Percentiles rank a stretch among this genome's conserved stretches.
Evolutionary conservation across 2,329 filamentous ascomycete species (phyloP).

Genomic region (Bipolaris cookei): DNA sequence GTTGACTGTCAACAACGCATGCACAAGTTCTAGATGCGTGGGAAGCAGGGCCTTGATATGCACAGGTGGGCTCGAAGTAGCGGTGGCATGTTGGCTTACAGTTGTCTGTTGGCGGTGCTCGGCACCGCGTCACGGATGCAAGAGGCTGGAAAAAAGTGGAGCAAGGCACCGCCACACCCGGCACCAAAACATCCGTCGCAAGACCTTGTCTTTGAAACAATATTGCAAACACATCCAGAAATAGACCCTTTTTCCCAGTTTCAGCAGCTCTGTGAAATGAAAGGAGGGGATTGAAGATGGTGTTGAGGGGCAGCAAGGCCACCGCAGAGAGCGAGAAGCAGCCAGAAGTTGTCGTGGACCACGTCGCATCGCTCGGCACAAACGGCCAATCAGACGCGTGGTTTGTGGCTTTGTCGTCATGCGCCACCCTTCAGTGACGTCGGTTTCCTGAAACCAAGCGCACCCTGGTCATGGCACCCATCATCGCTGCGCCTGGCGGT

Average conservation of each 20-base stretch:
- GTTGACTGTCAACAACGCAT: neutral
- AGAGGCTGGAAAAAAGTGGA: slow-evolving; percentile 12
- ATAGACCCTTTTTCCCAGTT: slow-evolving; percentile 5
- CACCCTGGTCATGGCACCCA: slow-evolving; percentile 24
- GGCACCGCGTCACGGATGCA: slow-evolving; percentile 19
- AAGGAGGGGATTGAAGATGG: neutral
- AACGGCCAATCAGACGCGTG: slow-evolving; percentile 21
- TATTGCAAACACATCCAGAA: slow-evolving; percentile 1
- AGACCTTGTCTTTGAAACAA: slow-evolving; percentile 6
- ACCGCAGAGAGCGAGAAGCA: slow-evolving; percentile 10
- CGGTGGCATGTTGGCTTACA: neutral
- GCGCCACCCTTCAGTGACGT: slow-evolving; percentile 25
- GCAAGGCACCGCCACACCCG: slow-evolving; percentile 28
- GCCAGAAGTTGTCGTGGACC: slow-evolving; percentile 10
- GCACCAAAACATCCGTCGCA: slow-evolving; percentile 9
- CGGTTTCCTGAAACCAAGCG: slow-evolving; percentile 13
- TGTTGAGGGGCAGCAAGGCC: slow-evolving; percentile 1
- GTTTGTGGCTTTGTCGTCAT: slow-evolving; percentile 13
- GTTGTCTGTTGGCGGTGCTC: slow-evolving; percentile 14
- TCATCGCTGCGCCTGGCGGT: slow-evolving; percentile 21
- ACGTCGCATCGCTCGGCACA: slow-evolving; percentile 16
- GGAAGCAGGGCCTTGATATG: neutral
- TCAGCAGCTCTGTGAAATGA: slow-evolving; percentile 6
- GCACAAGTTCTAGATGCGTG: neutral
- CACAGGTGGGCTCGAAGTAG: neutral